Conservation (phyloP, 2,329 filamentous ascomycete genomes). For the Fusarium caatingaense region DNA sequence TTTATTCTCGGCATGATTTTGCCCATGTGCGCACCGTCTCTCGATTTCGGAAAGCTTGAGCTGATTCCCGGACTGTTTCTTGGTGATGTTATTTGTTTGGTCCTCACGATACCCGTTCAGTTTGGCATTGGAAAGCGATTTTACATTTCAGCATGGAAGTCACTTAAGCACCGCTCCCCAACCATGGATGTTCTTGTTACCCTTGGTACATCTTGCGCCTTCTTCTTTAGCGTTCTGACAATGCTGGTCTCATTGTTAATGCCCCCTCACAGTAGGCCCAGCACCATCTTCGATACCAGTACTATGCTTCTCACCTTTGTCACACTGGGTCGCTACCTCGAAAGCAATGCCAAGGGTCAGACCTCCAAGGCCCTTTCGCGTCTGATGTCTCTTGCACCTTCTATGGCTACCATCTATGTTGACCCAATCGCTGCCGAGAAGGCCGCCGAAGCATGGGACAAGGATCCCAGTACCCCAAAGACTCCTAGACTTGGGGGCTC, state of each 20-base stretch:
- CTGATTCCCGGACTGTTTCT: slow-evolving; percentile 83
- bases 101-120: slow-evolving; percentile 90
- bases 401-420: slow-evolving; percentile 95
- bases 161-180: slow-evolving; percentile 86
- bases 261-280: slow-evolving; percentile 82
- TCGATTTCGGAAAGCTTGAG: slow-evolving; percentile 80
- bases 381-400: slow-evolving; percentile 95
- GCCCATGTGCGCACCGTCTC: slow-evolving; percentile 80
- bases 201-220: slow-evolving; percentile 91
- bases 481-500: slow-evolving; percentile 62
- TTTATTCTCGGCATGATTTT: slow-evolving; percentile 93
- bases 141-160: slow-evolving; percentile 93
- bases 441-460: slow-evolving; percentile 79
- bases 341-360: slow-evolving; percentile 95
- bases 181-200: slow-evolving; percentile 99
- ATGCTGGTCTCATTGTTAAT: slow-evolving; percentile 85
- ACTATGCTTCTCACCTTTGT: slow-evolving; percentile 99
- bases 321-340: slow-evolving; percentile 87
- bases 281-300: slow-evolving; percentile 95
- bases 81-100: slow-evolving; percentile 85
- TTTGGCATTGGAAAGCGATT: slow-evolving; percentile 97
- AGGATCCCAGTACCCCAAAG: slow-evolving; percentile 37
- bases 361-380: slow-evolving; percentile 93
- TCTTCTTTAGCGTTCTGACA: slow-evolving; percentile 91
- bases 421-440: slow-evolving; percentile 96